Conservation (phyloP, 2,329 filamentous ascomycete genomes). For the Stagonosporopsis chrysanthemi region DNA sequence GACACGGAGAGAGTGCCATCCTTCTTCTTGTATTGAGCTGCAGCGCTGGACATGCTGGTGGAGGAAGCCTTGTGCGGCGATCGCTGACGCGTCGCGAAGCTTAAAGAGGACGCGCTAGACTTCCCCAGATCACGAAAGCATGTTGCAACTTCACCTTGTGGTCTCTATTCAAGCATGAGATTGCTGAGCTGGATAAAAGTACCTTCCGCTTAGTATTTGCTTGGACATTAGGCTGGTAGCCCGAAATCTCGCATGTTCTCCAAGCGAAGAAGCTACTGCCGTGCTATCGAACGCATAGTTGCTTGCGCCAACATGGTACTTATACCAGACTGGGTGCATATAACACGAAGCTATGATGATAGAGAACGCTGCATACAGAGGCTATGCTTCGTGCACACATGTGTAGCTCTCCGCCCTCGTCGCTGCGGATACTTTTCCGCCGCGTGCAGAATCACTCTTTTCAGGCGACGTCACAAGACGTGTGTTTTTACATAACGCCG, state of each 20-base stretch:
- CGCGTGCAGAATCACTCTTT: constrained; percentile 7
- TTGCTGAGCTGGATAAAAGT: not conserved
- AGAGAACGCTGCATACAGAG: not conserved
- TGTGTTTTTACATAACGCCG: constrained; percentile 16
- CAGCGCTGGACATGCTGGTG: constrained; percentile 47
- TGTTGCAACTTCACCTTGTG: constrained; percentile 6
- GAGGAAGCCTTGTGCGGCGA: constrained; percentile 21
- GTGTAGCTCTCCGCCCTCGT: not conserved
- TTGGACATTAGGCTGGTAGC: not conserved
- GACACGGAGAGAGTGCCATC: constrained; percentile 83
- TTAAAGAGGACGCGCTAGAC: constrained; percentile 20
- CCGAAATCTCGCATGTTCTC: not conserved
- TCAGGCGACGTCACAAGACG: constrained; percentile 18
- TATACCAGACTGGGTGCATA: not conserved
- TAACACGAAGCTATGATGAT: not conserved
- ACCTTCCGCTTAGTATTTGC: not conserved
- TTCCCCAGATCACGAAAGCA: constrained; percentile 22
- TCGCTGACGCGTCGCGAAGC: constrained; percentile 11
- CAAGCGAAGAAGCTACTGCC: not conserved
- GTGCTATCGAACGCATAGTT: not conserved
- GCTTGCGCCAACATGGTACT: not conserved
- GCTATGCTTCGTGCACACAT: not conserved
- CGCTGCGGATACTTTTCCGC: constrained; percentile 21
- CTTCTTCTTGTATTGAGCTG: constrained; percentile 86
- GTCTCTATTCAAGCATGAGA: not conserved